These are phyloP conservation scores for Camelina hispida DNA, from an alignment of 345 rosid genomes.

Conservation along the genomic window DNA sequence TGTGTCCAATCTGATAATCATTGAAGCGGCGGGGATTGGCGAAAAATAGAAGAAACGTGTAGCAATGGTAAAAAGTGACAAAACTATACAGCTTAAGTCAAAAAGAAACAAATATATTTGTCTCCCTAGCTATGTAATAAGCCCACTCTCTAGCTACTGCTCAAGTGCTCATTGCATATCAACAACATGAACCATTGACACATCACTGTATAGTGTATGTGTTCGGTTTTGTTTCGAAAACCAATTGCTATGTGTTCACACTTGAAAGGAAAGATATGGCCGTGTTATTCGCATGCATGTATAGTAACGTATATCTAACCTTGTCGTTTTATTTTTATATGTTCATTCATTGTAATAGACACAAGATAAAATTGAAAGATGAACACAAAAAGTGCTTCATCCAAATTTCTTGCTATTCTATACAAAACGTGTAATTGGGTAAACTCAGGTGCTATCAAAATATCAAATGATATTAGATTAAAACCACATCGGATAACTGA, in stretches of 20 bases:
- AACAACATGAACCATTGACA: slow-evolving; percentile 3
- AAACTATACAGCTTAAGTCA: slow-evolving; percentile 35
- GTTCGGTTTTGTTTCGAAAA: background rate
- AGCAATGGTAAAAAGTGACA: slow-evolving; percentile 28
- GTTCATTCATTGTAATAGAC: no score
- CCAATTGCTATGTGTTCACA: background rate
- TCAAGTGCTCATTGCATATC: background rate
- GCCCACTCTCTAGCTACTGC: slow-evolving; percentile 27
- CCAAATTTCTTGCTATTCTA: no score
- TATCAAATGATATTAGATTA: no score
- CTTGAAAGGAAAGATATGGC: background rate
- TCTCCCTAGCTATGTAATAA: slow-evolving; percentile 25
- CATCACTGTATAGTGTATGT: background rate
- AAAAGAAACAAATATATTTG: slow-evolving; percentile 26
- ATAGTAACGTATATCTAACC: no score
- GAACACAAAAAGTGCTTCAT: no score
- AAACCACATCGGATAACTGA: no score
- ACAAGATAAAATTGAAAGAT: no score
- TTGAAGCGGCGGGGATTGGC: background rate
- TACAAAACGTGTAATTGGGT: no score
- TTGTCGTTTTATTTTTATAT: no score
- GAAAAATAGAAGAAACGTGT: slow-evolving; percentile 26
- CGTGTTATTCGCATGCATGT: no score
- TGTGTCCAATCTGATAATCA: slow-evolving; percentile 8
- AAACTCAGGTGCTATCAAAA: no score